Evolutionary conservation across 1,284 basidiomycete genomes (phyloP).

Genomic region (Melanopsichium pennsylvanicum): DNA sequence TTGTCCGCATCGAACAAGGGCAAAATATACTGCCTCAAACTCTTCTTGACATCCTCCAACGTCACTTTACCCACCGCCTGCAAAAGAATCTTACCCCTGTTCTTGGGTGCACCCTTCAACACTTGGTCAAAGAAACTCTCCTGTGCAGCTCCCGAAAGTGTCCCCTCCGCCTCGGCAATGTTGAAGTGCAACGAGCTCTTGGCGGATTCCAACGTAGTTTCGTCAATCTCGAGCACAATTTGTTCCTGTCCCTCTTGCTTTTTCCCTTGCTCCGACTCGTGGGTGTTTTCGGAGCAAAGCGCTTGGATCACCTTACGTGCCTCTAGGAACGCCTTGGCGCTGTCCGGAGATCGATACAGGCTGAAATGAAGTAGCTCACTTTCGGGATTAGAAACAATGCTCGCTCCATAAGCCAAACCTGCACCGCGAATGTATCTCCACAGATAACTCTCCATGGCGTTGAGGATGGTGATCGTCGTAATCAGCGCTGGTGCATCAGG

Average conservation of each 20-base stretch:
- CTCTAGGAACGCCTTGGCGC: conserved; percentile 81
- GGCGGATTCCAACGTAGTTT: conserved; percentile 85
- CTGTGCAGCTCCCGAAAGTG: conserved; percentile 79
- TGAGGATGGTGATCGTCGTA: conserved; percentile 85
- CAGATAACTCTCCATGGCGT: conserved; percentile 91
- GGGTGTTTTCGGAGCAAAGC: conserved; percentile 60
- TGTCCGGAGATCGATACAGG: conserved; percentile 81
- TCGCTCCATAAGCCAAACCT: conserved; percentile 82
- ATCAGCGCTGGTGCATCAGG: conserved; percentile 84
- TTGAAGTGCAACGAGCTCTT: conserved; percentile 88
- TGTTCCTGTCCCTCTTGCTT: too few species aligned
- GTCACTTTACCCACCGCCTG: conserved; percentile 72
- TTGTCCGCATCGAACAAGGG: conserved; percentile 83
- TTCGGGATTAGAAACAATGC: conserved; percentile 80
- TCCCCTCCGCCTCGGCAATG: conserved; percentile 82
- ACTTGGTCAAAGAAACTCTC: conserved; percentile 53
- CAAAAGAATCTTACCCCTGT: conserved; percentile 52
- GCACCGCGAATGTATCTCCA: conserved; percentile 71
- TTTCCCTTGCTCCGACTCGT: too few species aligned
- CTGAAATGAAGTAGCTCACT: conserved; percentile 81
- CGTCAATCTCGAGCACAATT: conserved; percentile 72
- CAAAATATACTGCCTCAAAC: conserved; percentile 79
- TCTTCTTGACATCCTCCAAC: conserved; percentile 76
- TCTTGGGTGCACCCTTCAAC: conserved; percentile 51
- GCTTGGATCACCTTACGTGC: conserved; percentile 70